These are phyloP conservation scores for Penicillium brasilianum DNA, from an alignment of 2,329 filamentous ascomycete genomes.

Conservation along the genomic window DNA sequence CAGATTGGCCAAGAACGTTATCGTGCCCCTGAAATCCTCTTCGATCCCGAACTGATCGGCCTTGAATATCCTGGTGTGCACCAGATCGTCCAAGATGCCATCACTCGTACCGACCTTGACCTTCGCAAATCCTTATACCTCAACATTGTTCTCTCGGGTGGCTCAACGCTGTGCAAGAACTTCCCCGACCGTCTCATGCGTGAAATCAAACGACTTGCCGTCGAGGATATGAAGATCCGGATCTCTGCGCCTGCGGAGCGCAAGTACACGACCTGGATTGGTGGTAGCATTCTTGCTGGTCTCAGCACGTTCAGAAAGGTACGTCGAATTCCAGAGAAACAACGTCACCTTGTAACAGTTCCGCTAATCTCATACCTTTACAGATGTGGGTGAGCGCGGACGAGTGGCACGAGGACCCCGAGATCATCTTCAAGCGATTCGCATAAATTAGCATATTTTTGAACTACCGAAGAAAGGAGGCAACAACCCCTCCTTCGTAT, in stretches of 20 bases:
- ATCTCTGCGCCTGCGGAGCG: slow-evolving; percentile 97
- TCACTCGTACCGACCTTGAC: slow-evolving; percentile 93
- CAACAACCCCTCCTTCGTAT: not conserved
- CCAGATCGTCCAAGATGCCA: slow-evolving; percentile 96
- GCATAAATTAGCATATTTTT: slow-evolving; percentile 59
- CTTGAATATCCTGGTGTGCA: slow-evolving; percentile 96
- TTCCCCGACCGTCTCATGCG: slow-evolving; percentile 91
- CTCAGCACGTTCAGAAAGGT: slow-evolving; percentile 99
- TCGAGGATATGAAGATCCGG: slow-evolving; percentile 99
- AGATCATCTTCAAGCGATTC: slow-evolving; percentile 98
- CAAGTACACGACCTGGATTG: slow-evolving; percentile 99
- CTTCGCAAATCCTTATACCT: slow-evolving; percentile 90
- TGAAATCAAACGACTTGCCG: slow-evolving; percentile 89
- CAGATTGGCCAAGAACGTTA: slow-evolving; percentile 92
- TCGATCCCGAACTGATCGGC: slow-evolving; percentile 95
- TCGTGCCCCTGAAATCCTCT: slow-evolving; percentile 93
- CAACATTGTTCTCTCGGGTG: slow-evolving; percentile 96
- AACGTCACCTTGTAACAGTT: not conserved
- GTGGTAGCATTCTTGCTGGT: slow-evolving; percentile 93
- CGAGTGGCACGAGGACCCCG: slow-evolving; percentile 99
- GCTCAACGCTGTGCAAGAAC: slow-evolving; percentile 93
- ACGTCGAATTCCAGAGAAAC: slow-evolving; percentile 35
- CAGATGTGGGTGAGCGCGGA: slow-evolving; percentile 99
- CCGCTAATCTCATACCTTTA: not conserved
- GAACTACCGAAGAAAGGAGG: not conserved